Base-by-base conservation (phyloP, 768 basidiomycete genomes). In the Lepiota venenata region DNA sequence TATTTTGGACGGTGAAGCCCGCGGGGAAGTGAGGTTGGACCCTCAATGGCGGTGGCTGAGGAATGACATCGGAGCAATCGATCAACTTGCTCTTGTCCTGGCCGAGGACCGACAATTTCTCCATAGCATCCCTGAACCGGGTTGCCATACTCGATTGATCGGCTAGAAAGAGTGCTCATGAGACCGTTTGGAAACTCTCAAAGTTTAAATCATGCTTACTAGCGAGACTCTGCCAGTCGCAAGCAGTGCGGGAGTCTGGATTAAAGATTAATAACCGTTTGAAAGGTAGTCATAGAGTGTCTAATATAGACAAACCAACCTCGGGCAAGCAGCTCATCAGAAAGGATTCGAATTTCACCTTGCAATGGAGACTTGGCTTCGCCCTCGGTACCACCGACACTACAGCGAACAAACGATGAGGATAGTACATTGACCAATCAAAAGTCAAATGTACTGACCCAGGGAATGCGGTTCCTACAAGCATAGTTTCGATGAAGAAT, bases 21-120 rank as follows among this genome's bases (percentile, higher is more conserved):
- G 52, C 52, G 2, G 52, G 52, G 43, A 53, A 47, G 52, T 29
- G 37, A 11, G 52, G 22, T 2, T 47, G 37, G 6, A 11, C 9
- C 3, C 7, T 46, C 52, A 53, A 39, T 29, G 52, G 21, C 37
- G 39, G 46, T 11, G 75, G 68, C 2, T 54, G 52, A 4, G 76
- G 76, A 39, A 78, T 75, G 47, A 77, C 72, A 37, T 77, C 75
- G 4, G 71, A 73, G 60, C 76, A 79, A 63, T 78, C 76, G 36
- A 72, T 64, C 55, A 78, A 55, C 8, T 64, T 58, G 43, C 51
- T 60, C n/a, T 55, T 55, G 56, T 76, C 67, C 40, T 77, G 74
- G 10, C 75, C 78, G 39, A 78, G 56, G n/a, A 74, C 57, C 11
- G 74, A 70, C 37, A 79, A 56, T 63, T 78, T 80, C 16, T 65